A percentile compares a stretch with the other conserved stretches of the same genome.
These are phyloP conservation scores for Phoma sp. DNA, from an alignment of 2,329 filamentous ascomycete species.

Conservation along the genomic window DNA sequence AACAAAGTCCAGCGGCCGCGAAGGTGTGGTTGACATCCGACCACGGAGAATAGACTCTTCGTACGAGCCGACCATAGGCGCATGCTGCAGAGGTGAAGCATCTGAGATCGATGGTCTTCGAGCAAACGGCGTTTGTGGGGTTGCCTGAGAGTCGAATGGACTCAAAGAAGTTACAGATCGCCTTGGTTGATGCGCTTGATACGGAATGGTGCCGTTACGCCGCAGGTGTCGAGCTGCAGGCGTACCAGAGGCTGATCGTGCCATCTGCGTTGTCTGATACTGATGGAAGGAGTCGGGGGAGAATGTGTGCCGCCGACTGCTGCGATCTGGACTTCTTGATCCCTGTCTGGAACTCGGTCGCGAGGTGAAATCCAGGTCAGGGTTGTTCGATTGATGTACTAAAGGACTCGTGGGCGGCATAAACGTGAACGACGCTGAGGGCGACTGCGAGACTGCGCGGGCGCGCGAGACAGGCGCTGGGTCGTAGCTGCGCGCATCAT, in stretches of 20 bases:
- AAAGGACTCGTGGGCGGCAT: slow-evolving; percentile 91
- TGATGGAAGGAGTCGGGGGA: slow-evolving; percentile 65
- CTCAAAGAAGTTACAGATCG: slow-evolving; percentile 71
- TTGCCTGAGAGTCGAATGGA: slow-evolving; percentile 45
- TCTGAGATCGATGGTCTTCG: slow-evolving; percentile 77
- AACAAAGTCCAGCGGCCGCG: slow-evolving; percentile 88
- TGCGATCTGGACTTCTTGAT: slow-evolving; percentile 54
- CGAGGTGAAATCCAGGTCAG: slow-evolving; percentile 71
- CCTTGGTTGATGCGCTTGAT: slow-evolving; percentile 79
- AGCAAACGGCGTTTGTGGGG: slow-evolving; percentile 55
- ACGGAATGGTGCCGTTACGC: slow-evolving; percentile 67
- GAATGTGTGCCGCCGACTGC: slow-evolving; percentile 72
- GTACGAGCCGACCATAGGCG: slow-evolving; percentile 96
- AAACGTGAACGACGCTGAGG: slow-evolving; percentile 79
- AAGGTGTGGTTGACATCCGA: slow-evolving; percentile 95
- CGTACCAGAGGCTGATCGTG: slow-evolving; percentile 37
- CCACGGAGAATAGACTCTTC: slow-evolving; percentile 95
- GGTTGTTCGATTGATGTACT: slow-evolving; percentile 85
- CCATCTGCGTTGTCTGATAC: slow-evolving; percentile 52
- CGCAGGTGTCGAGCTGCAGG: slow-evolving; percentile 51
- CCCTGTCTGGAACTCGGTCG: slow-evolving; percentile 42
- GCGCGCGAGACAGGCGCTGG: slow-evolving; percentile 47
- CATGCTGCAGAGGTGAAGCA: slow-evolving; percentile 78
- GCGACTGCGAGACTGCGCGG: slow-evolving; percentile 61
- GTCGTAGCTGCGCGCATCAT: slow-evolving; percentile 22